These are phyloP conservation scores for Gyromitra esculenta DNA, from an alignment of 2,329 filamentous ascomycete species.

Conservation along the genomic window DNA sequence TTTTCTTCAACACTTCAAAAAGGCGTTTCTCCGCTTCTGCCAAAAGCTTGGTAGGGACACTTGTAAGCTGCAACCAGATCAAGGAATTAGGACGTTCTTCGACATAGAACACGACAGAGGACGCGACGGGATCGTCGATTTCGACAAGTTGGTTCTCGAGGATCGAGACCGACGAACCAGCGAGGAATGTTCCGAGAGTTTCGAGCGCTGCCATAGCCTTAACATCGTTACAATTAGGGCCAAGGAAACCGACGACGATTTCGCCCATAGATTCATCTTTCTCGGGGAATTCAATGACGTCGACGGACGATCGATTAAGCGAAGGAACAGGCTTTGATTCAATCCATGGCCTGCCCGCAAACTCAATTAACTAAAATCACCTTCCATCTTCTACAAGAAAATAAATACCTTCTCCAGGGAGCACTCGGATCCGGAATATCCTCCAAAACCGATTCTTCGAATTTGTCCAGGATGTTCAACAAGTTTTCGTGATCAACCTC, in stretches of 20 bases:
- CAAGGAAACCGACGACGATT: conserved; percentile 84
- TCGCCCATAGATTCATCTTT: conserved; percentile 95
- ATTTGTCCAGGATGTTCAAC: conserved; percentile 81
- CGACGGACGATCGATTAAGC: conserved; percentile 75
- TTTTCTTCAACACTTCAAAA: conserved; percentile 82
- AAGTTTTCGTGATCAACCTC: conserved; percentile 86
- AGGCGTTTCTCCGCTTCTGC: conserved; percentile 84
- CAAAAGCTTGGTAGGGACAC: conserved; percentile 87
- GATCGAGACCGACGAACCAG: conserved; percentile 90
- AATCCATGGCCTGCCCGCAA: conserved; percentile 76
- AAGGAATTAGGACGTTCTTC: conserved; percentile 83
- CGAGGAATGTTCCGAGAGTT: conserved; percentile 84
- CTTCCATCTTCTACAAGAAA: too few species aligned
- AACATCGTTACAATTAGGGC: conserved; percentile 78
- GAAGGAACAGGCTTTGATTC: conserved; percentile 82
- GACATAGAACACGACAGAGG: conserved; percentile 80
- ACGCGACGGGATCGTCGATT: conserved; percentile 83
- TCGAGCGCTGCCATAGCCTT: conserved; percentile 73
- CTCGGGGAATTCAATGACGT: conserved; percentile 90
- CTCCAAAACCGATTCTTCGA: conserved; percentile 85
- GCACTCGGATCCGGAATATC: conserved; percentile 79
- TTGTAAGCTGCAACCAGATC: conserved; percentile 85
- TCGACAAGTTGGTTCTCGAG: conserved; percentile 93
- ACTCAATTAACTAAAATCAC: not conserved
- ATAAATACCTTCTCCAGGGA: conserved; percentile 71